Conservation (phyloP, 2,329 filamentous ascomycete species). For the Neofusicoccum kwambonambiense region DNA sequence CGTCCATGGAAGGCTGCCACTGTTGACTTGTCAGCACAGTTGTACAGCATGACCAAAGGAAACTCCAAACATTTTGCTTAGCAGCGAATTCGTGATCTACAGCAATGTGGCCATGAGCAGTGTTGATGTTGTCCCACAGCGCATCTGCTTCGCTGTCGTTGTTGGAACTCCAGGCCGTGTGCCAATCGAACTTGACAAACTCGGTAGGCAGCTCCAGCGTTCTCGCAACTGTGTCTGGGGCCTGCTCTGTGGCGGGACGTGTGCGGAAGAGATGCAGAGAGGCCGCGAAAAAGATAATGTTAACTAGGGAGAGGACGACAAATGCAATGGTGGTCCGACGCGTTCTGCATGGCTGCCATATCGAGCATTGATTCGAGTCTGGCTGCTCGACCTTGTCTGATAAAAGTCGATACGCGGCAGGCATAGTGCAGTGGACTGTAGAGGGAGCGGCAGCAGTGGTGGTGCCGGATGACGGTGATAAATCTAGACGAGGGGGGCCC, state of each 20-base stretch:
- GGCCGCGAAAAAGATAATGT: neutral
- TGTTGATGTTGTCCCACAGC: conserved; percentile 1
- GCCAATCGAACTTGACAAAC: neutral
- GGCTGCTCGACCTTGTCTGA: neutral
- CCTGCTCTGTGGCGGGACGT: neutral
- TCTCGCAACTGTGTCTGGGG: neutral
- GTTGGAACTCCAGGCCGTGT: conserved; percentile 2
- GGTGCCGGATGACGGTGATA: neutral
- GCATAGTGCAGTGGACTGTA: neutral
- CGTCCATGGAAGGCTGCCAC: neutral
- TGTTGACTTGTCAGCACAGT: neutral
- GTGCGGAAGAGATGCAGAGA: neutral
- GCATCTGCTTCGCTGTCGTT: neutral
- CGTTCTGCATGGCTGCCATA: too few species aligned
- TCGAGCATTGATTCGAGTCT: neutral
- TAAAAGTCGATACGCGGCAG: neutral
- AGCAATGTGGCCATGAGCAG: conserved; percentile 4
- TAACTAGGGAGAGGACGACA: neutral
- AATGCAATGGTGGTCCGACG: neutral
- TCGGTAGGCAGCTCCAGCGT: neutral
- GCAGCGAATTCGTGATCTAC: neutral
- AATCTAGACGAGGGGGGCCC: too few species aligned
- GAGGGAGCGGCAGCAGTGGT: neutral
- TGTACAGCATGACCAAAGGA: too few species aligned
- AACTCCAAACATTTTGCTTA: neutral